Conservation (phyloP, 441 rosid genomes). For the Breynia disticha region DNA sequence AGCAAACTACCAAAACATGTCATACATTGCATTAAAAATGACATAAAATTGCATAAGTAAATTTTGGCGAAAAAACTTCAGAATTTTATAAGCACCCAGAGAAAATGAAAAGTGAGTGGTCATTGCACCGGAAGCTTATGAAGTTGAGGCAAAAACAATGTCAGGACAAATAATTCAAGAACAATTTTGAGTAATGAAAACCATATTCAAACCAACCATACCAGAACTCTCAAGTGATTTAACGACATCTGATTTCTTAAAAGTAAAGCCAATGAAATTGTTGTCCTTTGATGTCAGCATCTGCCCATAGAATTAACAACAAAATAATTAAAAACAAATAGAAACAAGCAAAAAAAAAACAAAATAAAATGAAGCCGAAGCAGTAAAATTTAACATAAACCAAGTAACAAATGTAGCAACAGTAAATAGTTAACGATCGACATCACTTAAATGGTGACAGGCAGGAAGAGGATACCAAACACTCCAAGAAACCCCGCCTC, state of each 20-base stretch:
- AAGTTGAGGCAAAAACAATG: not conserved
- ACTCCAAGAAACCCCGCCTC: not conserved
- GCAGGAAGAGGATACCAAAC: not conserved
- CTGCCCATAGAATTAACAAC: slow-evolving; percentile 36
- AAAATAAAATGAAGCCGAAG: not conserved
- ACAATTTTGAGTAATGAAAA: not conserved
- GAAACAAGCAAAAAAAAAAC: not conserved
- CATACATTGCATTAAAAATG: no score
- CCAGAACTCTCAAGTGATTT: slow-evolving; percentile 78
- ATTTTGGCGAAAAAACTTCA: no score
- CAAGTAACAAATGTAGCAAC: no score
- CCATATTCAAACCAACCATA: slow-evolving; percentile 18
- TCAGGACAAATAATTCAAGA: not conserved
- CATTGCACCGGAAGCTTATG: no score
- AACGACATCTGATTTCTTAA: slow-evolving; percentile 69
- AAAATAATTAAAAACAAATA: not conserved
- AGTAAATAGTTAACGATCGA: no score
- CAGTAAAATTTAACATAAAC: no score
- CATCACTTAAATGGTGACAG: no score
- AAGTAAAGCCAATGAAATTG: slow-evolving; percentile 92
- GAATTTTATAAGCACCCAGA: no score
- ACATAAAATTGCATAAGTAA: no score
- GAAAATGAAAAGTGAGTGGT: no score
- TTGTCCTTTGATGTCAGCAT: slow-evolving; percentile 90
- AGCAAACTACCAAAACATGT: no score